Base-by-base conservation (phyloP, 768 basidiomycete species). In the Kwoniella sp. region DNA sequence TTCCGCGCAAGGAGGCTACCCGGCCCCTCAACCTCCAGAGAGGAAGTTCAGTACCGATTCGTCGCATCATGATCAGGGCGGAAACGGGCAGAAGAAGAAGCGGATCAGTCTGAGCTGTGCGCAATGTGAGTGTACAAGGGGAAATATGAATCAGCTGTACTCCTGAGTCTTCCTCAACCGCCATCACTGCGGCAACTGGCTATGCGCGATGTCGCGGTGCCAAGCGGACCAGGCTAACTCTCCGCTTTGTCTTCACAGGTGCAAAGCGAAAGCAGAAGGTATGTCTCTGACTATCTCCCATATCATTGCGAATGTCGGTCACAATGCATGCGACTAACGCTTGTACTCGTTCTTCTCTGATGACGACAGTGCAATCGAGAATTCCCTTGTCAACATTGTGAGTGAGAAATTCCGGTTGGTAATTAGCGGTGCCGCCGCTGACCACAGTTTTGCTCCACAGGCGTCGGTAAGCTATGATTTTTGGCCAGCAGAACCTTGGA, bases 341-440 rank as follows among this genome's bases (percentile, higher is more conserved):
- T n/a, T n/a, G 9, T 41, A 41, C 50, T 57, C 31, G 51, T 41
- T 55, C 67, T 67, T 37, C 34, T 5, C 13, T 34, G 34, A 34
- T 34, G 45, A 20, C 56, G 17, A 23, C 66, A 79, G 74, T 81
- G 79, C 50, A 78, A 81, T 61, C 64, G 79, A 29, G 74, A 81
- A 54, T 73, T 76, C 25, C 79, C 79, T 8, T 81, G 79, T 71
- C 75, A 81, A 60, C 78, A 81, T 63, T 81, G 79, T 75, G 29
- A 70, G 72, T 67, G 20, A 23, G 17, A 20, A 45, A 5, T 13
- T 5, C 13, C 34, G 20, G 15, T 45, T 17, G 41, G 15, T 45
- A 4, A 7, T 45, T 20, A n/a, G n/a, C n/a, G n/a, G 11, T 45
- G 41, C 13, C 34, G 13, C 34, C 34, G 41, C 41, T 45, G 41